Base-by-base conservation (phyloP, 306 rosid species). In the Hippophae gyantsensis region DNA sequence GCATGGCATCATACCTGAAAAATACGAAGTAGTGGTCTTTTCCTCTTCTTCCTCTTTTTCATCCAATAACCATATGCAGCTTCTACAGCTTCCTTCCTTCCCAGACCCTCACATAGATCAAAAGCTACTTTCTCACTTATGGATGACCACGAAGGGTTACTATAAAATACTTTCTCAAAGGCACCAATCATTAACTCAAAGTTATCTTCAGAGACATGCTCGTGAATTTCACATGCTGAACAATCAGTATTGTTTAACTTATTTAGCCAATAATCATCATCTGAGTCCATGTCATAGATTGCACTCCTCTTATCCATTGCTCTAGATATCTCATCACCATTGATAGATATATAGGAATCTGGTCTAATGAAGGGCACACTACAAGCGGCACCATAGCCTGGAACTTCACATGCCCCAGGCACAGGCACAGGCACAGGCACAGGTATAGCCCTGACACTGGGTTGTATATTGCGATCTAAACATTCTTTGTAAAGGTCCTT, bases 361-460 rank as follows among this genome's bases (percentile, higher is more conserved):
- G 95, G 84, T 47, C 94, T 72, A 26, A 40, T 26, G 54, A 86
- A 86, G 12, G 68, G 69, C 61, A 47, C 48, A 25, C 13, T 9
- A 6, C 27, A 68, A 61, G 48, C 43, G 13, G 81, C 73, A 1
- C 71, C 82, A 64, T 80, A 79, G 46, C 69, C 81, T 27, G 70
- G 50, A 60, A 80, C 86, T 57, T 73, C 89, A 41, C 58, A 12
- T 3, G 86, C 82, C 6, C 84, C 84, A 6, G 95, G 97, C 41
- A 87, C 86, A 0, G 95, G 97, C 41, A 87, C 84, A 6, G 95
- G 97, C 41, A 87, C 86, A 0, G 95, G 97, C 41, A 87, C 86
- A 0, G 94, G 94, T 52, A 90, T 86, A 48, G 60, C 57, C 65
- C 76, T 83, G 2, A 53, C 68, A 26, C 54, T 70, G 51, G 77